phyloP scores from a whole-genome alignment of 2,329 filamentous ascomycete species.

The Pseudomassariella vexata region DNA sequence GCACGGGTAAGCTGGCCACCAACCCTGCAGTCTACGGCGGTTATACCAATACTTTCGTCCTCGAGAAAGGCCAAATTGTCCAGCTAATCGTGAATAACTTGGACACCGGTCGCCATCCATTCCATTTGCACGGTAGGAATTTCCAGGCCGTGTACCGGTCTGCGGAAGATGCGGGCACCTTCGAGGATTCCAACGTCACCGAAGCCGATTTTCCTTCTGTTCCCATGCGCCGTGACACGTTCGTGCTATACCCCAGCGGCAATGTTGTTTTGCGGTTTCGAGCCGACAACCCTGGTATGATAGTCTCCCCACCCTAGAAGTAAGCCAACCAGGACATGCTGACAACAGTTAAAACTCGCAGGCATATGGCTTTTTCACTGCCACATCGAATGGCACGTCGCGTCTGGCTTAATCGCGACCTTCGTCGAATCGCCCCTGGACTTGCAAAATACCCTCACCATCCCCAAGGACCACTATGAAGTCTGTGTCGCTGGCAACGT shows the following conservation, averaged over 20 bases:
- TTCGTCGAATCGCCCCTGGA: slow-evolving; percentile 58
- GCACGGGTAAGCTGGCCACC: slow-evolving; percentile 50
- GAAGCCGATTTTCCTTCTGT: slow-evolving; percentile 41
- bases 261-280: slow-evolving; percentile 64
- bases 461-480: slow-evolving; percentile 55
- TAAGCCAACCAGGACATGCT: no score
- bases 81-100: slow-evolving; percentile 74
- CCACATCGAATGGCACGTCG: slow-evolving; percentile 74
- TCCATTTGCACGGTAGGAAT: slow-evolving; percentile 72
- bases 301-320: neutral
- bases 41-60: slow-evolving; percentile 60
- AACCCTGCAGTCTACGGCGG: slow-evolving; percentile 60
- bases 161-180: slow-evolving; percentile 50
- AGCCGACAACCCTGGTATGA: slow-evolving; percentile 57
- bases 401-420: slow-evolving; percentile 59
- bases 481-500: slow-evolving; percentile 49
- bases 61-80: slow-evolving; percentile 62
- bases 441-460: slow-evolving; percentile 52
- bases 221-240: slow-evolving; percentile 64
- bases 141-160: slow-evolving; percentile 65
- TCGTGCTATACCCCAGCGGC: slow-evolving; percentile 59
- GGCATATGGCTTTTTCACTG: slow-evolving; percentile 71
- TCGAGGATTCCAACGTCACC: slow-evolving; percentile 38
- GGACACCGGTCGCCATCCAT: slow-evolving; percentile 66
- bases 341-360: slow-evolving; percentile 12